Base-by-base conservation (phyloP, 83 land plant species). In the Diphasiastrum complanatum region DNA sequence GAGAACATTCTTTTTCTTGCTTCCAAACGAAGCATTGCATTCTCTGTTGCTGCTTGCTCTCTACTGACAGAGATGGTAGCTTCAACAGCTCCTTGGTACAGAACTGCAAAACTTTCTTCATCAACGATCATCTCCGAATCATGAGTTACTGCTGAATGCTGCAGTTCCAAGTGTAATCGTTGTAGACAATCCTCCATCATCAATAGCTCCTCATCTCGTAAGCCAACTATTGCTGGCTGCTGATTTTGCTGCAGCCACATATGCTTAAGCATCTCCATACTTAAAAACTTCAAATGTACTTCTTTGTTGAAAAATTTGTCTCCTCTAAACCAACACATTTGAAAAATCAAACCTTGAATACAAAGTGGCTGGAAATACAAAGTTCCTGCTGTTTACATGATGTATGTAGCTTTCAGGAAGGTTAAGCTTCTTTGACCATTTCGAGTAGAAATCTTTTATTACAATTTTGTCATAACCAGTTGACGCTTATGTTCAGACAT, bases 131-230 rank as follows among this genome's bases (percentile, higher is more conserved):
- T 25, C 19, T 18, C 25, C 12, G 38, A 38, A 19, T 45, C 63
- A 6, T 45, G 29, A 40, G 27, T 26, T 22, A 47, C 33, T 14
- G 32, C 32, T 8, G 34, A 26, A 4, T 26, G 30, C 33, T 47
- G 23, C 45, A 49, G 61, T 4, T 69, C 73, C 46, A 37, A 11
- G 20, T 61, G 66, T 27, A 69, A 49, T 27, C 48, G 33, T 26
- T 69, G 68, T 26, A 69, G 57, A 28, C 59, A 57, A 51, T 69
- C 59, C 46, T 61, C 73, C 59, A 69, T 69, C 73, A 69, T 61
- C 33, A 59, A 36, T 48, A 69, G 73, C 51, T 69, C 67, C 16
- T 69, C 66, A 50, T 38, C 56, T 69, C 59, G 65, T 3, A 69
- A 45, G 31, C 66, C 55, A 33, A 69, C 67, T 48, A 69, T 29